These are phyloP conservation scores for Purshia tridentata DNA, from an alignment of 306 rosid genomes.

Conservation along the genomic window DNA sequence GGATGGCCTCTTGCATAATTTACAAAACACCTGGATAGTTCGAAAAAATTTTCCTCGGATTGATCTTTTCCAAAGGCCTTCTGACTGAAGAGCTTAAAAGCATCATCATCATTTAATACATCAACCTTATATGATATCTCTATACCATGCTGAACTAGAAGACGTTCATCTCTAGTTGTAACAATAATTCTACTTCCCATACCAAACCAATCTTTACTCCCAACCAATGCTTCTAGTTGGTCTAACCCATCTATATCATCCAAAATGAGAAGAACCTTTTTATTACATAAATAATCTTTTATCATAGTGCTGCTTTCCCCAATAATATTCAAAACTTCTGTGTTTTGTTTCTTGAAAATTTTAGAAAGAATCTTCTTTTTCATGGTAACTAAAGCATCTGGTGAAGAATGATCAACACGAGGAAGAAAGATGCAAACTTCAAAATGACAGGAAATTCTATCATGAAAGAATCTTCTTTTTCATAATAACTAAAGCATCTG, in stretches of 20 bases:
- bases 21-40: background rate
- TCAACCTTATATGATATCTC: background rate
- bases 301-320: no score
- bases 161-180: conserved; percentile 28
- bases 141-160: conserved; percentile 23
- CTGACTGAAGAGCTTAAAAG: conserved; percentile 13
- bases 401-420: no score
- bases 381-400: no score
- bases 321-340: no score
- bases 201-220: no score
- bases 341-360: no score
- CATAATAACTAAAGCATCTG: no score
- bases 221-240: conserved; percentile 37
- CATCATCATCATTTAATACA: background rate
- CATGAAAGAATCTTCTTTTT: no score
- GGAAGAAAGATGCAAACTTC: no score
- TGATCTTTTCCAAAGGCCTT: background rate
- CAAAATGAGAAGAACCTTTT: conserved; percentile 14
- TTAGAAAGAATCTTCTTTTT: no score
- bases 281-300: no score
- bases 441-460: no score
- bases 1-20: conserved; percentile 24
- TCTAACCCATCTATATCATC: conserved; percentile 36
- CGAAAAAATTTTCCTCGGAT: background rate
- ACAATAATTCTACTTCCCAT: conserved; percentile 41